Evolutionary conservation across 2,329 filamentous ascomycete genomes (phyloP).

Genomic region (Phaeosphaeria sp.): DNA sequence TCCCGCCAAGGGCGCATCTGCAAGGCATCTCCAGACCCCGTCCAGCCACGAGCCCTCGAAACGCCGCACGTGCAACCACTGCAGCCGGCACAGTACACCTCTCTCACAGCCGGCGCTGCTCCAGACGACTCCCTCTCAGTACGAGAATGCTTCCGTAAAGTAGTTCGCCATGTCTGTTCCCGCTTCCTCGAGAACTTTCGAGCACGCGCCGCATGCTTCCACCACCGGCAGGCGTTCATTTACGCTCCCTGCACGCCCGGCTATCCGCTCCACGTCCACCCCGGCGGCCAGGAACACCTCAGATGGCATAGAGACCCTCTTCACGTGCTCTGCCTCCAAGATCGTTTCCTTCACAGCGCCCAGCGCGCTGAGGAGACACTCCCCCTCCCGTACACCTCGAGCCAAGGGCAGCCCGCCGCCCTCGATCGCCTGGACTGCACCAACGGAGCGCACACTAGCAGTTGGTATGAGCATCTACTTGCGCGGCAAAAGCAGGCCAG

Average conservation of each 20-base stretch:
- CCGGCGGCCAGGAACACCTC: conserved; percentile 49
- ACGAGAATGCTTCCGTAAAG: conserved; percentile 36
- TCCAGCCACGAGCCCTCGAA: conserved; percentile 13
- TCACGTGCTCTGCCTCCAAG: conserved; percentile 74
- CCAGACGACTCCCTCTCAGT: neutral
- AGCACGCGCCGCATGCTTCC: conserved; percentile 30
- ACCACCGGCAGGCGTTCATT: conserved; percentile 53
- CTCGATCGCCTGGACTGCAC: conserved; percentile 74
- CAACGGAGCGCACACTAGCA: conserved; percentile 82
- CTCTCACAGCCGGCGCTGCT: neutral
- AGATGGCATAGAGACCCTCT: conserved; percentile 70
- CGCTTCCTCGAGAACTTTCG: conserved; percentile 33
- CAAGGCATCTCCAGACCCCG: conserved; percentile 12
- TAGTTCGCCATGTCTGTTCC: conserved; percentile 40
- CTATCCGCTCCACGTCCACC: conserved; percentile 35
- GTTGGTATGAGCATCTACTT: conserved; percentile 62
- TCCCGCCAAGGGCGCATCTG: conserved; percentile 10
- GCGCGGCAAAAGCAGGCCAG: neutral
- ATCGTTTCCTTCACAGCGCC: conserved; percentile 69
- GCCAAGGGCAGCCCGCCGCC: conserved; percentile 60
- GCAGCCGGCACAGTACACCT: neutral
- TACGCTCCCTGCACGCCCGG: conserved; percentile 54
- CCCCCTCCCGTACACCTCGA: conserved; percentile 39
- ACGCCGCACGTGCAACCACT: conserved; percentile 3
- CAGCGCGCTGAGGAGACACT: conserved; percentile 38